A percentile compares a stretch with the other conserved stretches of the same genome.
Conservation (phyloP, 768 basidiomycete genomes). For the Suillus subaureus region DNA sequence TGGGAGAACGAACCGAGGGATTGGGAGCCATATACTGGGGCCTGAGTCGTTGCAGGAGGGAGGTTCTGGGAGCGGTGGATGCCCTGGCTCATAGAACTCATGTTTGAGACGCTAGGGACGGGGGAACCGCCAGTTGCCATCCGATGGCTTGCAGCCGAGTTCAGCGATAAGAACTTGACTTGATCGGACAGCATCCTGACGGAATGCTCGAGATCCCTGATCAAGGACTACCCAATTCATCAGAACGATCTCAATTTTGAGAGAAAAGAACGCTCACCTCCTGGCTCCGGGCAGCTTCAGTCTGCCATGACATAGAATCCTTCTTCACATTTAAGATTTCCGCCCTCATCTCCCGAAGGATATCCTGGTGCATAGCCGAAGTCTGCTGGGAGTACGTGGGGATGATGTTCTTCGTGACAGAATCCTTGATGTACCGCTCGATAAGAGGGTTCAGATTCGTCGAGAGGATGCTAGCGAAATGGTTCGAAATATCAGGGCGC, state of each 20-base stretch:
- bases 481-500: conserved; percentile 73
- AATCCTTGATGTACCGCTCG: conserved; percentile 81
- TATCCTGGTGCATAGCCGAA: conserved; percentile 77
- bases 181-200: conserved; percentile 78
- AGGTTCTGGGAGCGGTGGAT: conserved; percentile 38
- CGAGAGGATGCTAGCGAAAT: conserved; percentile 76
- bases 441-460: conserved; percentile 73
- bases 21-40: conserved; percentile 32
- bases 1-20: conserved; percentile 31
- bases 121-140: conserved; percentile 36
- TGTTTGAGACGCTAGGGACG: conserved; percentile 23
- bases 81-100: conserved; percentile 40
- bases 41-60: conserved; percentile 41
- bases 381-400: conserved; percentile 78
- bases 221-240: conserved; percentile 51
- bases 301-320: conserved; percentile 82
- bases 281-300: conserved; percentile 72
- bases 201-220: conserved; percentile 80
- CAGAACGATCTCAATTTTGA: conserved; percentile 10
- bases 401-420: conserved; percentile 70
- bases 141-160: conserved; percentile 42
- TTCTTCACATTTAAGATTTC: conserved; percentile 80
- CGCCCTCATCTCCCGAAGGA: conserved; percentile 70
- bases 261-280: conserved; percentile 53
- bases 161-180: conserved; percentile 76